Conservation (phyloP, 805 yeast genomes). For the Yamadazyma paraphyllophila region DNA sequence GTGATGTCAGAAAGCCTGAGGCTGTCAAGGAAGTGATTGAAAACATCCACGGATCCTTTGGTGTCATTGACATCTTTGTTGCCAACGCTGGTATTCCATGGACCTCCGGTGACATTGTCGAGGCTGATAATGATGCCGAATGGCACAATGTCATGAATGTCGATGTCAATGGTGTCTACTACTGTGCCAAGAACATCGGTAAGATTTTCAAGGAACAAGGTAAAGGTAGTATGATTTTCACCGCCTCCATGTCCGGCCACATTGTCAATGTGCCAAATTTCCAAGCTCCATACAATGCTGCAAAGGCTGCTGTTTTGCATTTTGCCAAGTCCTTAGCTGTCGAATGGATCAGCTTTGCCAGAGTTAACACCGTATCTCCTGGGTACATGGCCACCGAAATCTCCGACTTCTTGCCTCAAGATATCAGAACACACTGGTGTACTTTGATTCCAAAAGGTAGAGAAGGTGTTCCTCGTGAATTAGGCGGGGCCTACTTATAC, state of each 20-base stretch:
- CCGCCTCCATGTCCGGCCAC: slow-evolving; percentile 89
- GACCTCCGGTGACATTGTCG: slow-evolving; percentile 42
- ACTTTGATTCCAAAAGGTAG: slow-evolving; percentile 66
- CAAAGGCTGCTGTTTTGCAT: slow-evolving; percentile 82
- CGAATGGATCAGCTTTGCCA: slow-evolving; percentile 85
- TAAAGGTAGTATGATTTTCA: slow-evolving; percentile 73
- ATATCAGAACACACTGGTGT: slow-evolving; percentile 39
- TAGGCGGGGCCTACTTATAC: slow-evolving; percentile 77
- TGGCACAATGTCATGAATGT: slow-evolving; percentile 74
- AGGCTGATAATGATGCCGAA: slow-evolving; percentile 48
- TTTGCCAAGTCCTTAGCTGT: slow-evolving; percentile 75
- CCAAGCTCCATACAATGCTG: slow-evolving; percentile 83
- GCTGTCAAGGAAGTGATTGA: slow-evolving; percentile 35
- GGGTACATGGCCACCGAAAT: slow-evolving; percentile 83
- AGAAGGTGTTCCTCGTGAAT: slow-evolving; percentile 69
- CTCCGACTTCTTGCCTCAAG: slow-evolving; percentile 38
- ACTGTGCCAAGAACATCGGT: slow-evolving; percentile 75
- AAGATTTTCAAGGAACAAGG: slow-evolving; percentile 69
- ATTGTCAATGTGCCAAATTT: slow-evolving; percentile 83
- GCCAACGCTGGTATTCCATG: slow-evolving; percentile 51
- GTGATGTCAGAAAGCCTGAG: slow-evolving; percentile 40
- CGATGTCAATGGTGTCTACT: slow-evolving; percentile 78
- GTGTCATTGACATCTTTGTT: slow-evolving; percentile 40
- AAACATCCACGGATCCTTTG: slow-evolving; percentile 30
- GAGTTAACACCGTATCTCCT: slow-evolving; percentile 79